phyloP scores from a whole-genome alignment of 306 rosid species.

The apple (Malus domestica) region ASM211411v1 NC_041797.1:3458001-3458500 shows the following conservation, averaged over 20 bases:
- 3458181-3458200: slow-evolving; percentile 53
- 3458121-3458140: slow-evolving; percentile 46
- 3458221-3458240: slow-evolving; percentile 59
- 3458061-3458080: slow-evolving; percentile 33
- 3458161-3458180: slow-evolving; percentile 69
- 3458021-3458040: slow-evolving; percentile 62
- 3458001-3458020: slow-evolving; percentile 42
- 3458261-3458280: slow-evolving; percentile 28
- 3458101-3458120: slow-evolving; percentile 35
- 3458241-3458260: slow-evolving; percentile 21
- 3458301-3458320: slow-evolving; percentile 26
- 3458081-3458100: slow-evolving; percentile 17
- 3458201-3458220: slow-evolving; percentile 60
- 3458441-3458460: background rate
- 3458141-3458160: slow-evolving; percentile 46
- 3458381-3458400: background rate
- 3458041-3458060: slow-evolving; percentile 39
- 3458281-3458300: slow-evolving; percentile 27
- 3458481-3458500: background rate
- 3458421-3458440: background rate
- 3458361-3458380: background rate
- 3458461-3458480: background rate
- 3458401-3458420: background rate
- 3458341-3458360: slow-evolving; percentile 32
- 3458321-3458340: slow-evolving; percentile 46